Base-by-base conservation (phyloP, 2,329 filamentous ascomycete species). In the Alternaria angustiovoidea region DNA sequence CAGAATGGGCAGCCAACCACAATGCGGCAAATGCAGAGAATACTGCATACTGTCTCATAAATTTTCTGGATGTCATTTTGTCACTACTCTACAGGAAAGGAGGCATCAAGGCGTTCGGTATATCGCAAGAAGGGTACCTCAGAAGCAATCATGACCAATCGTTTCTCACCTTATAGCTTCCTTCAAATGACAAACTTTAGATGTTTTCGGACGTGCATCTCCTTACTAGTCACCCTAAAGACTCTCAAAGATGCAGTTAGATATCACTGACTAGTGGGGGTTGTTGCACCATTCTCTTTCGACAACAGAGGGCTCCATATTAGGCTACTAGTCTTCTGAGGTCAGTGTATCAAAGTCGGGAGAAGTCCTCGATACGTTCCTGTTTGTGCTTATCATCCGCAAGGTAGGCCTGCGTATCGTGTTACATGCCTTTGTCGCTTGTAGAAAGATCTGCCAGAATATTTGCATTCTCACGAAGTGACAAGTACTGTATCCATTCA, bases 231-330 rank as follows among this genome's bases (percentile, higher is more conserved):
- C 20, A 12, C 36, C 46, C 32, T 0, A 18, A 7, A 1, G 14
- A 49, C 20, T 36, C 34, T 1, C 0, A 6, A 11, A 0, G 2
- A 11, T 49, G 30, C 5, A 12, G 7, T 5, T 0, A 0, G 4
- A 24, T 49, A 49, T n/a, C 30, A 2, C 2, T 49, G 12, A 28
- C 14, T 0, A 4, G 5, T 12, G 46, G n/a, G 2, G 20, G 14
- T 24, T 7, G 30, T 4, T 36, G 5, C 8, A 24, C 5, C 18
- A 32, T 36, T 36, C 20, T 7, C 46, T 2, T 7, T 48, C 2
- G 24, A 11, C 30, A 48, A 48, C 8, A 36, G 22, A 48, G 46
- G 30, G 20, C 20, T 24, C 0, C 46, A 48, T 9, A 48, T 36
- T 1, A 4, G 18, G 7, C 30, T 48, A 16, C 30, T 30, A 7